Percentiles rank a stretch among this genome's conserved stretches.
These are phyloP conservation scores for Setaria italica DNA, from an alignment of 202 grass and related monocot species.

Conservation along the genomic window DNA sequence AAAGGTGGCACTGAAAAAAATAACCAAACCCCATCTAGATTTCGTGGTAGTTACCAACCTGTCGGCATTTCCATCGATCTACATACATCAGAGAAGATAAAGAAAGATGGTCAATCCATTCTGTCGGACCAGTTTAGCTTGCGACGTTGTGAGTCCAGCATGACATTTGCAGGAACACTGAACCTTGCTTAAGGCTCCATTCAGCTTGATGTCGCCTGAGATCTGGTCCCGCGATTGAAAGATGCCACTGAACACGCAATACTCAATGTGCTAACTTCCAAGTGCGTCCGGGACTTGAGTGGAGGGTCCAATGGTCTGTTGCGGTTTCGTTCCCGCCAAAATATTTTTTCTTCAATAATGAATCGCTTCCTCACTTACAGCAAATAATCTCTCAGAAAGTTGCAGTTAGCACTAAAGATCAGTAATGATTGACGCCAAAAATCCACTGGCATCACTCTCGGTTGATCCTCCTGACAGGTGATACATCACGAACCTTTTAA, in stretches of 20 bases:
- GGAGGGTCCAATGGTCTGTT: slow-evolving; percentile 48
- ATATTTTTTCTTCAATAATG: not conserved
- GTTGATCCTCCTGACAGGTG: slow-evolving; percentile 22
- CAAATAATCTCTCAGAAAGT: slow-evolving; percentile 37
- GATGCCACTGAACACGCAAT: slow-evolving; percentile 9
- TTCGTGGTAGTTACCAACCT: not conserved
- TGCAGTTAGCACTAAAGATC: slow-evolving; percentile 15
- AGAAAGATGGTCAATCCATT: slow-evolving; percentile 34
- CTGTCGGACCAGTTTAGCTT: slow-evolving; percentile 13
- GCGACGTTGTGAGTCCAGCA: slow-evolving; percentile 15
- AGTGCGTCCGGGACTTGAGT: slow-evolving; percentile 18
- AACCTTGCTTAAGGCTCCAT: slow-evolving; percentile 44
- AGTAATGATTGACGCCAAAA: slow-evolving; percentile 30
- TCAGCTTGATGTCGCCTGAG: slow-evolving; percentile 16
- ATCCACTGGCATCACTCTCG: slow-evolving; percentile 34
- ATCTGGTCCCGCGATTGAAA: slow-evolving; percentile 35
- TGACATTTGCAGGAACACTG: slow-evolving; percentile 35
- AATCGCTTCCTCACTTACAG: not conserved
- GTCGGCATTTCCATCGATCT: not conserved
- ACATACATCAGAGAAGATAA: not conserved
- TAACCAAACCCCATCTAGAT: not conserved
- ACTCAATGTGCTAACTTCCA: slow-evolving; percentile 33
- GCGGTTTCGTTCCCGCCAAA: slow-evolving; percentile 12
- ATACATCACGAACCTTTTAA: not conserved
- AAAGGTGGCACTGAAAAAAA: not conserved